These are phyloP conservation scores for Tolypocladium amazonense DNA, from an alignment of 2,329 filamentous ascomycete species.

Conservation along the genomic window DNA sequence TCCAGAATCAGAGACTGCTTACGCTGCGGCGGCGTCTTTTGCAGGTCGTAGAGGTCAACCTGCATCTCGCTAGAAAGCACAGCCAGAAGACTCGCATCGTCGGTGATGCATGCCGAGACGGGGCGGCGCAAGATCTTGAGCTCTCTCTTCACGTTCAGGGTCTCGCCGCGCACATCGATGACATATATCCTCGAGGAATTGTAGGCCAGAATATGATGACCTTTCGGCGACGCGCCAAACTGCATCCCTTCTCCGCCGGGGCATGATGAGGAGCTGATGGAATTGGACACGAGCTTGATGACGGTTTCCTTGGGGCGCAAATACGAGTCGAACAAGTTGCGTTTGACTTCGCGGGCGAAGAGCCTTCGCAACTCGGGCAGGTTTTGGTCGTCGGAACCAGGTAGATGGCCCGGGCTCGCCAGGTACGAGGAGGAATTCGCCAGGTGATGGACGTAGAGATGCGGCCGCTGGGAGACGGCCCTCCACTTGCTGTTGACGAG, in stretches of 20 bases:
- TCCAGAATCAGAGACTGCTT: constrained; percentile 69
- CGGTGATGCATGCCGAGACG: constrained; percentile 65
- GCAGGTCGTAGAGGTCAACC: constrained; percentile 74
- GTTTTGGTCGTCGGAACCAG: constrained; percentile 31
- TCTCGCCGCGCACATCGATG: constrained; percentile 52
- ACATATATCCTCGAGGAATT: constrained; percentile 80
- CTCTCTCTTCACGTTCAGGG: constrained; percentile 59
- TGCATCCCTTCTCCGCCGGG: constrained; percentile 80
- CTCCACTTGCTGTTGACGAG: constrained; percentile 58
- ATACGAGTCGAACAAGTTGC: constrained; percentile 69
- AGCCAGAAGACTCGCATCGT: constrained; percentile 65
- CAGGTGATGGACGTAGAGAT: constrained; percentile 54
- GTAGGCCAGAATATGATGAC: constrained; percentile 66
- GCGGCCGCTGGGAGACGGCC: constrained; percentile 48
- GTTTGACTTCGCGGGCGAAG: constrained; percentile 62
- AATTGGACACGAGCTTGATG: constrained; percentile 73
- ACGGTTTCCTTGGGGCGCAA: constrained; percentile 59
- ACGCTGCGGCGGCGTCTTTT: constrained; percentile 52
- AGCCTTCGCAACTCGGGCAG: constrained; percentile 51
- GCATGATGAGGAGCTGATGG: constrained; percentile 72
- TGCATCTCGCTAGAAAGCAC: constrained; percentile 75
- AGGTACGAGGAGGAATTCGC: constrained; percentile 49
- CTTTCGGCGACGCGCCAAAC: constrained; percentile 68
- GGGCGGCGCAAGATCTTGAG: constrained; percentile 71
- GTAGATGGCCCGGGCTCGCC: constrained; percentile 35